Evolutionary conservation across 108 stramenopile genomes (phyloP), one percentile per base, ranked within the genome.

Genomic region (Nitzschia sp.): DNA sequence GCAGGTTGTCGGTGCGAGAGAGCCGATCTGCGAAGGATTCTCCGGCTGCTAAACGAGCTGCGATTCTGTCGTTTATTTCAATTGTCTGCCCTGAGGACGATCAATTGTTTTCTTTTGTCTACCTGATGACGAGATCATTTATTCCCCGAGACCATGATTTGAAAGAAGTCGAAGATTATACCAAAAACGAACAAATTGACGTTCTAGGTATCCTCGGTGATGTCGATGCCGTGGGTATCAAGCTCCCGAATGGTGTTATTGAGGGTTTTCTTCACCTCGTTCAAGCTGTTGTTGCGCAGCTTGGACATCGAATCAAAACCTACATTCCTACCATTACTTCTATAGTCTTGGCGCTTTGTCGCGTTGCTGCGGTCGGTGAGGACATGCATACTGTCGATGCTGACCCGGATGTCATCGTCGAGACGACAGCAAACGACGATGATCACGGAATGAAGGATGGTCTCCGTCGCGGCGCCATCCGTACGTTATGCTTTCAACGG

Each of bases 181-280:
- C 53, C 31, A 48, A 49, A 34, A 36, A 67, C 15, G 76, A 77
- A 21, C 36, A 55, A 45, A 36, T 54, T 9, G 15, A 62, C n/a
- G 27, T 80, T 32, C n/a, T 61, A 21, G 42, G 24, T 18, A 25
- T 38, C n/a, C 51, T 82, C 24, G 34, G 45, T 26, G 5, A 36
- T 0, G 59, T 84, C 27, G 58, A 63, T 63, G 27, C 71, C 4
- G 48, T 64, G 17, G 80, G 66, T 30, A 26, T 90, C 19, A 51
- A 26, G 13, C 51, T 91, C 8, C 77, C 86, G 17, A 49, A 60
- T 45, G 75, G 71, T 29, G 75, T 90, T 18, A 78, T 88, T 56
- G 82, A 87, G 65, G 94, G 94, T 47, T 95, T 92, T 58, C 80
- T 95, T 1, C 86, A 95, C 72, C 59, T 92, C 46, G 82, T 95